phyloP scores from a whole-genome alignment of 306 rosid genomes.

The Abrus pulchellus region DNA sequence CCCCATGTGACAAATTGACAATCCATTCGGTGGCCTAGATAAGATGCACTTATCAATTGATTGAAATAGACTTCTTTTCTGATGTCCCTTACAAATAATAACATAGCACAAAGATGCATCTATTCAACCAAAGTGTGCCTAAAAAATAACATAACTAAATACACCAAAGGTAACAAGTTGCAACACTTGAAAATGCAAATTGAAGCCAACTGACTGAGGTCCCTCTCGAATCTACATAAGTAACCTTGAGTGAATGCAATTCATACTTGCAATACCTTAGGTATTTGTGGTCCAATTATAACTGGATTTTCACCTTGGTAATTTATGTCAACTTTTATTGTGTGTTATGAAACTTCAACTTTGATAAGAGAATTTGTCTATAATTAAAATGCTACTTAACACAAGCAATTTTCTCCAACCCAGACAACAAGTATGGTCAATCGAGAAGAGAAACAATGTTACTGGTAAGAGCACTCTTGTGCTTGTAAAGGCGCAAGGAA shows the following conservation, averaged over 20 bases:
- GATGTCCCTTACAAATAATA: neutral
- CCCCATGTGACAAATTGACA: neutral
- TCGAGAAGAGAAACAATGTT: neutral
- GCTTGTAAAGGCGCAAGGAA: slow-evolving; percentile 3
- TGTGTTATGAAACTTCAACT: too few relatives aligned
- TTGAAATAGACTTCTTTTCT: slow-evolving; percentile 19
- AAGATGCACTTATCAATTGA: slow-evolving; percentile 15
- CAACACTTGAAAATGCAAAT: slow-evolving; percentile 25
- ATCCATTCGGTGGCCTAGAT: slow-evolving; percentile 23
- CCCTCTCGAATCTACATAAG: neutral
- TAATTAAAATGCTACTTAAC: neutral
- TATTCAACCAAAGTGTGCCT: slow-evolving; percentile 23
- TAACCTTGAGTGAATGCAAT: neutral
- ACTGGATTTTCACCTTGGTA: too few relatives aligned
- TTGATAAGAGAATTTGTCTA: too few relatives aligned
- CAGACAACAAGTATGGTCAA: neutral
- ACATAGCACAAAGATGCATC: slow-evolving; percentile 18
- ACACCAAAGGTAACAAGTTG: neutral
- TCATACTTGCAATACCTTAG: neutral
- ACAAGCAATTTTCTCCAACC: slow-evolving; percentile 8
- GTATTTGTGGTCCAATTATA: too few relatives aligned
- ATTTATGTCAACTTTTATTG: too few relatives aligned
- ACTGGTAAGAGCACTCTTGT: slow-evolving; percentile 11
- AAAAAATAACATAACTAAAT: neutral
- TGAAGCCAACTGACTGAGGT: slow-evolving; percentile 8